Evolutionary conservation across 345 rosid species (phyloP), one percentile per base, ranked within the genome.

Genomic region (Isatis tinctoria): DNA sequence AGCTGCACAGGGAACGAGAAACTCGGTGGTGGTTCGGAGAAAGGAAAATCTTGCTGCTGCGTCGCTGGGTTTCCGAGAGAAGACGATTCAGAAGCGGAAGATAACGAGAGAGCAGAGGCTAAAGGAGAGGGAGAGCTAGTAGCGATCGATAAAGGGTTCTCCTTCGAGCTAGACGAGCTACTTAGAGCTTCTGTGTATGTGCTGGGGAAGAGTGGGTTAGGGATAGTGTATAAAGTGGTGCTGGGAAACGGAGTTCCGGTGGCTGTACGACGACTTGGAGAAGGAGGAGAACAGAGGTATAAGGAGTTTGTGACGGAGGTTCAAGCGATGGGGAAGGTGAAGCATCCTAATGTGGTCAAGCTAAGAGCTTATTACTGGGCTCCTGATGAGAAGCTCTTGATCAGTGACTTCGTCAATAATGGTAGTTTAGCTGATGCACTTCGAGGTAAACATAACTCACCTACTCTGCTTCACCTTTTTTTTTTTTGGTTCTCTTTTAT

Each of bases 321-420:
- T 14, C 96, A 86, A 75, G 93, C 99, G 0, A 90, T 95, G 60
- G 97, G 97, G 60, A 86, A 84, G 47, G 92, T 92, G 43, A 95
- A 92, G 67, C 99, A 95, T 83, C 99, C 99, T 4, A 95, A 92
- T 79, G 83, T 95, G 4, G 99, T 95, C 69, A 87, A 81, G 74
- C 65, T 95, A 44, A 85, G 99, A 74, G 99, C 99, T 69, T 95
- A 95, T 71, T 95, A 95, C 69, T 95, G 99, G 99, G 98, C 99
- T 45, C 82, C 96, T 8, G 98, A 95, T 68, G 99, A 95, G 80
- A 95, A 95, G 82, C 96, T 95, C 16, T 86, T 95, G 44, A 92
- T 95, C 40, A 87, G 91, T 72, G 98, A 95, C 69, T 95, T 88
- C 43, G 84, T 95, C 77, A 85, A 92, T 64, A 90, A 92, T 76